Evolutionary conservation across 495 filamentous ascomycete species (phyloP).

Genomic region (Rusavskia elegans): DNA sequence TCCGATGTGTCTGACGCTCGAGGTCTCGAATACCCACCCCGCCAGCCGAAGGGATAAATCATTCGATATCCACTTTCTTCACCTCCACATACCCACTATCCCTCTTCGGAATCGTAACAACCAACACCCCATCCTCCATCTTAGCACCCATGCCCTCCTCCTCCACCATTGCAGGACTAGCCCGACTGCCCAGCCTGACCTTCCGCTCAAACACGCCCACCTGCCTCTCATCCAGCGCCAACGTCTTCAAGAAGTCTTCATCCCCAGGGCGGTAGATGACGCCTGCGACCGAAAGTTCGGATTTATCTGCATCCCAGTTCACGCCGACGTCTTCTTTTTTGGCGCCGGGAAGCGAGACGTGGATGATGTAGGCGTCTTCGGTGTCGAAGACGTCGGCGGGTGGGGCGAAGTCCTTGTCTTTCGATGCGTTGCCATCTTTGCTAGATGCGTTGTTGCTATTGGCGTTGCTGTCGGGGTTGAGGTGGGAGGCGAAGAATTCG

Average conservation of each 20-base stretch:
- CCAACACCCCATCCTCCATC: conserved; percentile 52
- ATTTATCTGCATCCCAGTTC: conserved; percentile 54
- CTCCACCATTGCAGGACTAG: conserved; percentile 45
- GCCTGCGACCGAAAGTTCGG: conserved; percentile 47
- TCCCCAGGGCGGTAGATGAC: conserved; percentile 55
- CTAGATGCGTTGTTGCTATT: conserved; percentile 7
- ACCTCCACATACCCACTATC: conserved; percentile 25
- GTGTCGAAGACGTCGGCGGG: conserved; percentile 61
- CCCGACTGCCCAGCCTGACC: conserved; percentile 38
- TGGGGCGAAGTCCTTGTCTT: conserved; percentile 43
- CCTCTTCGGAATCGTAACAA: conserved; percentile 51
- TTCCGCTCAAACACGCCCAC: conserved; percentile 60
- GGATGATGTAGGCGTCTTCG: conserved; percentile 42
- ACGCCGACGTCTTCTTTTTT: conserved; percentile 64
- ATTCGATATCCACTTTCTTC: conserved; percentile 23
- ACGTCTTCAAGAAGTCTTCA: conserved; percentile 51
- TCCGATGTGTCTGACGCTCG: too few species aligned
- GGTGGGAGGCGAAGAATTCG: conserved; percentile 16
- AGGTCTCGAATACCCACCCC: too few species aligned
- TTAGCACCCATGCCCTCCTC: conserved; percentile 52
- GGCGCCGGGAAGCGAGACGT: conserved; percentile 60
- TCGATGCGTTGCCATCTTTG: conserved; percentile 16
- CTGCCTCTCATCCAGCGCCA: conserved; percentile 49
- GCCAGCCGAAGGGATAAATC: too few species aligned
- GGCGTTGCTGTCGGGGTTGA: conserved; percentile 16